Evolutionary conservation across 768 basidiomycete genomes (phyloP), one percentile per base, ranked within the genome.

Genomic region (Tephrocybe rancida): DNA sequence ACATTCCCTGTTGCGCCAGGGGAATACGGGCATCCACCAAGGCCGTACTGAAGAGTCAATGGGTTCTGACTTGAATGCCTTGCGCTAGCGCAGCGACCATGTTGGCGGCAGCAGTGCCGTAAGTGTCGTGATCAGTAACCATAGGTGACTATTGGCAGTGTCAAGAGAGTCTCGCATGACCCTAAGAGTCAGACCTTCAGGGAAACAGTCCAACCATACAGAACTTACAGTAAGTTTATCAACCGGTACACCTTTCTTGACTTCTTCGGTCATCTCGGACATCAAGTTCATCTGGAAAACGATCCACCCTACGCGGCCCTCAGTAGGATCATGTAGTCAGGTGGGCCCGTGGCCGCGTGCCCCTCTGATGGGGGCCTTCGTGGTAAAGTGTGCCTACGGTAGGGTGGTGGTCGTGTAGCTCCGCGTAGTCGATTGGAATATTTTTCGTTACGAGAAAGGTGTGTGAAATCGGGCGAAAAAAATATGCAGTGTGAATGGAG

Each of bases 1-100:
- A 97, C 91, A 61, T 97, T 97, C 14, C 96, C 95, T 0, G 93
- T 95, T 13, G 95, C 95, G 5, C 95, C 95, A 2, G 95, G 96
- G 1, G 95, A 94, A 70, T 92, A 98, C 2, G 95, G 95, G 64
- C 96, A 98, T 16, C 95, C 94, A 3, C 96, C 95, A 1, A 98
- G 84, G 0, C 4, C 73, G 79, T 16, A 97, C 84, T 0, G 89
- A 86, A 1, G 90, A 77, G 64, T 90, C 95, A 38, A 98, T 81
- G n/a, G 2, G 92, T 90, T 10, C 86, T 81, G 10, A n/a, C n/a
- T n/a, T n/a, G n/a, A n/a, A 98, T 71, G 14, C 95, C 95, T 46
- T 85, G 72, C 11, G 81, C 74, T 11, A 93, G 80, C 3, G 90
- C 87, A 3, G 84, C 72, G 38, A 92, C 69, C 14, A 90, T 84